Evolutionary conservation across 768 basidiomycete species (phyloP), one percentile per base, ranked within the genome.

Genomic region (Russula olivacea): DNA sequence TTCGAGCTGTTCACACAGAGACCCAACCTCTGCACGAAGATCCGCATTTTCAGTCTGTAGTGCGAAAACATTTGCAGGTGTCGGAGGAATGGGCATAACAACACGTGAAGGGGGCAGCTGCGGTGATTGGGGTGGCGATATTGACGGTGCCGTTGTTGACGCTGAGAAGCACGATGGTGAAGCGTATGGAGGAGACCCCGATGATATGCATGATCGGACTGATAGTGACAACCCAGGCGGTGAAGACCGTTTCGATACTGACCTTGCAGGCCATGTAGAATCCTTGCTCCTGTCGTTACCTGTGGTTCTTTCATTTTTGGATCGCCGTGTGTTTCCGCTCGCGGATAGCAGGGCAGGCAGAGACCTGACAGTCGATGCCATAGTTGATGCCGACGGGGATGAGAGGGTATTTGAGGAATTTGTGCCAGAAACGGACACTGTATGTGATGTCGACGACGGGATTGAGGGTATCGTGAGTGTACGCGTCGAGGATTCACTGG

Each of bases 1-100:
- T 23, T 81, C 79, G 8, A 88, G 77, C 59, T 79, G 84, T 65
- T 79, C 81, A 61, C 81, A 74, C 66, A 87, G 73, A 15, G 74
- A 73, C 41, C 72, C 71, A 61, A 81, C 81, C 72, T 88, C 85
- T 1, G 75, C 76, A 49, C 55, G 66, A 14, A 68, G 65, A 47
- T 57, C 64, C 10, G 58, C 38, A 14, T 63, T 63, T 40, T 65
- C 61, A 2, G 64, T 63, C 28, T 65, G 64, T 30, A 63, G 34
- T 28, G 65, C 65, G n/a, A 61, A 57, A 3, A 64, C 41, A 10
- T 63, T 61, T 17, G 57, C 51, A 10, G 61, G 61, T 23, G 55
- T 57, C 2, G 59, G 41, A 11, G 67, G 57, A 43, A 61, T 25
- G 38, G 58, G 64, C 32, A 61, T 52, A 23, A 61, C 25, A 12